Evolutionary conservation across 495 filamentous ascomycete species (phyloP), one percentile per base, ranked within the genome.

Genomic region (Xylaria longipes): DNA sequence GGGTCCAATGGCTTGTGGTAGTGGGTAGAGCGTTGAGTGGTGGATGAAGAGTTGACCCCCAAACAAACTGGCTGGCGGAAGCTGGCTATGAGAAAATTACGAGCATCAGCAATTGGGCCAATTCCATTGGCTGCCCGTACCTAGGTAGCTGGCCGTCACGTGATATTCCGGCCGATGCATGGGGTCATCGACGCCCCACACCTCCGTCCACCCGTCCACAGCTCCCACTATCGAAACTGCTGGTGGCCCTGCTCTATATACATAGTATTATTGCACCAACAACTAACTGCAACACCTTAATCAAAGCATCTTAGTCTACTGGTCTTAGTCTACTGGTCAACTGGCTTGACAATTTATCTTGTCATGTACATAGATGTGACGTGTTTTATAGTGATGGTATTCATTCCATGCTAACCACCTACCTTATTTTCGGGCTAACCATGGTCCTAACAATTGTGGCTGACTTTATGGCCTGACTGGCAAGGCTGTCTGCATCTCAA

Each of bases 1-100:
- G 68, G 73, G 79, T 76, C 82, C 79, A 83, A 82, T 84, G 83
- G 82, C 78, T 79, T 76, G 62, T 73, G 76, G 74, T 77, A 70
- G 71, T 67, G 71, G 72, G 72, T 63, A 69, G 71, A 72, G 73
- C 74, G 78, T 71, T 72, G 75, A 76, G 70, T 79, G 72, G 66
- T 81, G 72, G 75, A 72, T 75, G 74, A 75, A 71, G 52, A 77
- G 68, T 73, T 57, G 46, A 56, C 67, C 69, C 20, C 68, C 62
- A n/a, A n/a, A n/a, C 62, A 73, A 78, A 76, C 41, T 60, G 57
- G 57, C n/a, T 60, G 31, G 22, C 12, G 57, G 17, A 37, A 65
- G 72, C 73, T 70, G 64, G 62, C 65, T 57, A 71, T 73, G 82
- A 83, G 79, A 83, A 83, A 80, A 76, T 78, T 75, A 81, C 75